These are phyloP conservation scores for Aphanomyces invadans DNA, from an alignment of 352 stramenopile genomes.

Conservation along the genomic window DNA sequence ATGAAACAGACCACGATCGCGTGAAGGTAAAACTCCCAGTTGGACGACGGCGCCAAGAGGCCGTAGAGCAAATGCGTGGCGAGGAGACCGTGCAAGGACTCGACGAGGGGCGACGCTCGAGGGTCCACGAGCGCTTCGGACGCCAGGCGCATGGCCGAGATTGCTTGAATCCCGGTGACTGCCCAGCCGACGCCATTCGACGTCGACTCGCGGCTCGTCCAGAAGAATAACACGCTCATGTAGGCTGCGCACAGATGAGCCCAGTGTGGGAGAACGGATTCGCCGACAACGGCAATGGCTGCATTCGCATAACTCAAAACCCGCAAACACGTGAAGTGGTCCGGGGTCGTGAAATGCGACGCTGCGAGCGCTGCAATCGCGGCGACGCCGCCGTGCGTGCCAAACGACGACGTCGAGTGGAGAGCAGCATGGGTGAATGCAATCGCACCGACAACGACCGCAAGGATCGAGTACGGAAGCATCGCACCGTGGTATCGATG, in stretches of 20 bases:
- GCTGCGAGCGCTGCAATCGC: background rate
- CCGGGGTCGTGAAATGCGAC: background rate
- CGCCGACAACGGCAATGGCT: background rate
- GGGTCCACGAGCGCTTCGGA: background rate
- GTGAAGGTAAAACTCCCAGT: constrained; percentile 11
- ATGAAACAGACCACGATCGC: background rate
- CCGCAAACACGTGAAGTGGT: background rate
- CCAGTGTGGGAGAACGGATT: background rate
- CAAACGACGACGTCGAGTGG: background rate
- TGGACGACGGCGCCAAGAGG: constrained; percentile 1
- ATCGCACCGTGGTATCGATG: constrained; percentile 12
- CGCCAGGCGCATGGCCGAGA: background rate
- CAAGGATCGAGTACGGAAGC: background rate
- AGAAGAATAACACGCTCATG: background rate
- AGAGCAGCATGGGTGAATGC: too few species aligned
- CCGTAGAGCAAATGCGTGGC: background rate
- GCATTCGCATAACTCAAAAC: background rate
- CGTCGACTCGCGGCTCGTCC: background rate
- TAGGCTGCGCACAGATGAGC: background rate
- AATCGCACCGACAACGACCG: background rate
- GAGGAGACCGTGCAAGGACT: background rate
- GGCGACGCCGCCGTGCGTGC: background rate
- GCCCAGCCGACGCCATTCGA: background rate
- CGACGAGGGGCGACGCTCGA: background rate
- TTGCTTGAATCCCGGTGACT: background rate